Conservation (phyloP, 495 filamentous ascomycete species). For the Hypoxylon trugodes region DNA sequence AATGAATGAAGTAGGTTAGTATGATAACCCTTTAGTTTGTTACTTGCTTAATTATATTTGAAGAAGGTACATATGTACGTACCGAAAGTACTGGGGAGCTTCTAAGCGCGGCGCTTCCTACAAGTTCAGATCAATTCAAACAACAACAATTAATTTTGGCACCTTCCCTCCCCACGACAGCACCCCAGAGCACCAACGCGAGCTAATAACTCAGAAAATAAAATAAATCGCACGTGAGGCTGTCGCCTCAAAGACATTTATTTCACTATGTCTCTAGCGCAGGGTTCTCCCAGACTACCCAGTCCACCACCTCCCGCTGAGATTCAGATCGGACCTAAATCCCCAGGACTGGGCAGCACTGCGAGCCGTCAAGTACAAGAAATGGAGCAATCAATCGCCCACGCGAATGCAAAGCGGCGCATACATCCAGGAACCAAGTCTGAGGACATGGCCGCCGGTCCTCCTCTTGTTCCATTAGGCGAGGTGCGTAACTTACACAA, state of each 20-base stretch:
- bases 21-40: no score
- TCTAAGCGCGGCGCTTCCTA: constrained; percentile 22
- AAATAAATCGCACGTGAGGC: not conserved
- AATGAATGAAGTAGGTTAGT: not conserved
- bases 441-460: constrained; percentile 88
- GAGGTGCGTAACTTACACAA: constrained; percentile 65
- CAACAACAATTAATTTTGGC: constrained; percentile 23
- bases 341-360: constrained; percentile 70
- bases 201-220: no score
- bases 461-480: constrained; percentile 81
- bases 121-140: constrained; percentile 18
- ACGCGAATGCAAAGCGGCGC: constrained; percentile 71
- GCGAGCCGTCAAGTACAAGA: constrained; percentile 62
- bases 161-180: no score
- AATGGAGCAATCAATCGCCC: constrained; percentile 64
- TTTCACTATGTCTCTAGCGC: constrained; percentile 65
- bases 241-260: constrained; percentile 6
- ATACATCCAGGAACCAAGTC: constrained; percentile 93
- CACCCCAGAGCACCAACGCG: constrained; percentile 10
- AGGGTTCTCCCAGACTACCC: constrained; percentile 85
- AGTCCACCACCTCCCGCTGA: constrained; percentile 90
- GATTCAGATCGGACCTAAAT: constrained; percentile 87
- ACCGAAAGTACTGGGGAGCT: not conserved
- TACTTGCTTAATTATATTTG: no score
- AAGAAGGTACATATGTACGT: not conserved